Percentiles rank a stretch among this genome's conserved stretches.
phyloP scores from a whole-genome alignment of 2,329 filamentous ascomycete species.

The Thielaviopsis musarum region DNA sequence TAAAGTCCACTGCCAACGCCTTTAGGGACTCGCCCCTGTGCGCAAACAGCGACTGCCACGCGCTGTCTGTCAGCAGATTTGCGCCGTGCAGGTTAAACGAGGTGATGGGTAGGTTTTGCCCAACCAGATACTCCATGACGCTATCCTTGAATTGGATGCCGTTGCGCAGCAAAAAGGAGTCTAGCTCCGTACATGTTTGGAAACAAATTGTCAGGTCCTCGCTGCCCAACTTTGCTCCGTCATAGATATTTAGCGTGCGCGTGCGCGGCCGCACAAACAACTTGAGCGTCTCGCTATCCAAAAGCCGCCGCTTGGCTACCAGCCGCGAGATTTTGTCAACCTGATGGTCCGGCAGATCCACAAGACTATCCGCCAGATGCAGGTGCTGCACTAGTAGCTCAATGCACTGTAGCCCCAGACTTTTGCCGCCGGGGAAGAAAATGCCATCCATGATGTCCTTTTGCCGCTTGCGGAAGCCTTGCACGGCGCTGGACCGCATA shows the following conservation, averaged over 20 bases:
- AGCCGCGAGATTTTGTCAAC: conserved; percentile 43
- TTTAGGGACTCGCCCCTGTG: conserved; percentile 48
- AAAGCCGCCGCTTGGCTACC: conserved; percentile 41
- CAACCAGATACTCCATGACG: conserved; percentile 65
- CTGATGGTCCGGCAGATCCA: conserved; percentile 36
- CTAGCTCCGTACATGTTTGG: conserved; percentile 51
- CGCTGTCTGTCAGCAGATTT: conserved; percentile 62
- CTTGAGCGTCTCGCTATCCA: conserved; percentile 35
- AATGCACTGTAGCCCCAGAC: conserved; percentile 46
- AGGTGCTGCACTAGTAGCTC: conserved; percentile 47
- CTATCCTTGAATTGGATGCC: conserved; percentile 84
- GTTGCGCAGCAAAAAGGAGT: conserved; percentile 58
- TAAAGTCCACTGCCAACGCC: conserved; percentile 62
- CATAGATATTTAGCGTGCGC: conserved; percentile 38
- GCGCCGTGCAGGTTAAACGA: conserved; percentile 66
- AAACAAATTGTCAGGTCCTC: conserved; percentile 73
- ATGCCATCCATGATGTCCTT: conserved; percentile 72
- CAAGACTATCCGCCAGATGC: conserved; percentile 43
- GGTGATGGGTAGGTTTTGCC: conserved; percentile 51
- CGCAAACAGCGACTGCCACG: conserved; percentile 55
- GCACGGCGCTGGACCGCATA: not conserved
- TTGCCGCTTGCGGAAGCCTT: conserved; percentile 30
- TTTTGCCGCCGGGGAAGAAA: conserved; percentile 47
- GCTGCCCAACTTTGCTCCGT: conserved; percentile 46
- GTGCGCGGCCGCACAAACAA: conserved; percentile 38